Percentiles rank a stretch among this genome's conserved stretches.
Evolutionary conservation across 2,329 filamentous ascomycete genomes (phyloP).

Genomic region (Penicillium palitans): DNA sequence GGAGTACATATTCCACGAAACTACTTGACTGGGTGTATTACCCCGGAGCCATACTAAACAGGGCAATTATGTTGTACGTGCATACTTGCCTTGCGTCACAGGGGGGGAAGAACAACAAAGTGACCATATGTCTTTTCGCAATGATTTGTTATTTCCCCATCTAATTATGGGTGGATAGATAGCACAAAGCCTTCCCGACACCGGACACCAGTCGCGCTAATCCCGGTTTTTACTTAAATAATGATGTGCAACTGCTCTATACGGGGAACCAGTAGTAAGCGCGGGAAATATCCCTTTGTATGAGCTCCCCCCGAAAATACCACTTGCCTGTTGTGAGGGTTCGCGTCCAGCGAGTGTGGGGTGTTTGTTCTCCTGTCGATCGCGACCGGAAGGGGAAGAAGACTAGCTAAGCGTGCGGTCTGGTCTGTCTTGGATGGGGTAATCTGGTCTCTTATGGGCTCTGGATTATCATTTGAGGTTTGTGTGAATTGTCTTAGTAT

Average conservation of each 20-base stretch:
- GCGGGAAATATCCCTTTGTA: not conserved
- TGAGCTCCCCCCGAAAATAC: not conserved
- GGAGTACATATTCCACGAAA: no score
- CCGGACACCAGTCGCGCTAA: not conserved
- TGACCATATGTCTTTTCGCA: not conserved
- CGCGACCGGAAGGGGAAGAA: slow-evolving; percentile 10
- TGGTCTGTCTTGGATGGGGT: not conserved
- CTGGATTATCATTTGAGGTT: not conserved
- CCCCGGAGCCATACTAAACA: not conserved
- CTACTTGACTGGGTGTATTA: not conserved
- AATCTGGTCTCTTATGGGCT: not conserved
- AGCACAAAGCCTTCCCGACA: not conserved
- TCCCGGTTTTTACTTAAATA: not conserved
- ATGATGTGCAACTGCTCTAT: not conserved
- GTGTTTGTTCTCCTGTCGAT: slow-evolving; percentile 27
- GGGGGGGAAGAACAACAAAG: not conserved
- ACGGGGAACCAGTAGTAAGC: not conserved
- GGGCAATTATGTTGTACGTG: not conserved
- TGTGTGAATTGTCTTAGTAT: slow-evolving; percentile 3
- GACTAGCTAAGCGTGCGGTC: slow-evolving; percentile 7
- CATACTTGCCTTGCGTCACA: slow-evolving; percentile 8
- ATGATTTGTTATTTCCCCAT: not conserved
- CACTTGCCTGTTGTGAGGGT: slow-evolving; percentile 3
- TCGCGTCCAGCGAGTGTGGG: slow-evolving; percentile 2
- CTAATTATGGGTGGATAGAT: not conserved